Evolutionary conservation across 1,139 yeast genomes (phyloP), one percentile per base, ranked within the genome.

Genomic region (Hemisphaericaspora subhashii): DNA sequence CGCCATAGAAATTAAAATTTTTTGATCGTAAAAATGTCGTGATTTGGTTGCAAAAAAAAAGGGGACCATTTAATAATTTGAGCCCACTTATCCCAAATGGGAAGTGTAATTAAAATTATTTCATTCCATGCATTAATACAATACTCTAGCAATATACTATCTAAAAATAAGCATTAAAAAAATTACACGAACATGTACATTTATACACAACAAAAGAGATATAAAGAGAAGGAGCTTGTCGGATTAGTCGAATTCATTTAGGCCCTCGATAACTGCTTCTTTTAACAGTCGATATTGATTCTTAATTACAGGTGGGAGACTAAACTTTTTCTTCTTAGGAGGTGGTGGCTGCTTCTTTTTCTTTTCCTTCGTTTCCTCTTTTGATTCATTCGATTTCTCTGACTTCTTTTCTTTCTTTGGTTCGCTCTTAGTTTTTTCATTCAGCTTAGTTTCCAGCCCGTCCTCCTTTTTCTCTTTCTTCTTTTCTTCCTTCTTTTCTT

Each of bases 221-320:
- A n/a, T n/a, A n/a, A n/a, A n/a, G n/a, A n/a, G n/a, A n/a, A n/a
- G n/a, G n/a, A n/a, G n/a, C n/a, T n/a, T n/a, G n/a, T n/a, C 10
- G 16, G 14, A 22, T 20, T 31, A 31, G 13, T 35, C 26, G 35
- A 42, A 37, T 39, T 39, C 39, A 30, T 39, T 32, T 32, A 39
- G 30, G 26, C 38, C 45, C 26, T 39, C 35, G 13, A 35, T 31
- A 9, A 35, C 29, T 8, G 38, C 34, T 31, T 21, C 17, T 18
- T 31, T 35, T 18, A 38, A 10, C 18, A 35, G 28, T 12, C 14
- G 17, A 20, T 33, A 33, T 16, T 26, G 31, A 7, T 20, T 26
- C 12, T 26, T 33, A 24, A 28, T 18, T 7, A 17, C 17, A 10
- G 23, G 29, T 16, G 26, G 22, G 12, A 26, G 10, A 14, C 12